Evolutionary conservation across 306 rosid species (phyloP).

Genomic region (Mimosa bimucronata): DNA sequence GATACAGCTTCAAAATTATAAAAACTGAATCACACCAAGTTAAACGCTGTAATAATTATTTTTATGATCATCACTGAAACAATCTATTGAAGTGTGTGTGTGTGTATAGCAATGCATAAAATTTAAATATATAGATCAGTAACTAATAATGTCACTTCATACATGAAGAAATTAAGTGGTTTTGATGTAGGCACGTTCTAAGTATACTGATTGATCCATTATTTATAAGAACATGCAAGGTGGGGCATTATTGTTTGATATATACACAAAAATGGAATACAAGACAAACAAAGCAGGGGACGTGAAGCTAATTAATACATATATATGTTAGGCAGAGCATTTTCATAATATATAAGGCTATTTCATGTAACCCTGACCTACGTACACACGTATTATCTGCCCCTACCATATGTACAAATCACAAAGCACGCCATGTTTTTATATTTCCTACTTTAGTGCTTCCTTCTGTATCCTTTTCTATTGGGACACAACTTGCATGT

Average conservation of each 20-base stretch:
- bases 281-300: constrained; percentile 32
- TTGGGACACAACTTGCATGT: constrained; percentile 19
- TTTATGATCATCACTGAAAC: no score
- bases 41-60: no score
- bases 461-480: neutral
- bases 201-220: neutral
- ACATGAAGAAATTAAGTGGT: neutral
- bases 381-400: neutral
- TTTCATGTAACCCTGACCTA: constrained; percentile 1
- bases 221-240: neutral
- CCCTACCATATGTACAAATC: constrained; percentile 36
- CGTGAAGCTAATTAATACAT: neutral
- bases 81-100: no score
- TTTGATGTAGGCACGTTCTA: neutral
- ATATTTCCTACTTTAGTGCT: constrained; percentile 15
- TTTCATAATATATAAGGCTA: neutral
- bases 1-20: no score
- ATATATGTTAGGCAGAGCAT: neutral
- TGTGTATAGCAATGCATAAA: no score
- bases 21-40: no score
- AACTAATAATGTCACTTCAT: neutral
- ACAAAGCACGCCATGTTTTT: constrained; percentile 11
- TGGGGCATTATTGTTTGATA: constrained; percentile 5
- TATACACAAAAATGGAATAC: constrained; percentile 6
- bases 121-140: no score